Evolutionary conservation across 495 filamentous ascomycete genomes (phyloP).

Genomic region (Penicillium diatomitis): DNA sequence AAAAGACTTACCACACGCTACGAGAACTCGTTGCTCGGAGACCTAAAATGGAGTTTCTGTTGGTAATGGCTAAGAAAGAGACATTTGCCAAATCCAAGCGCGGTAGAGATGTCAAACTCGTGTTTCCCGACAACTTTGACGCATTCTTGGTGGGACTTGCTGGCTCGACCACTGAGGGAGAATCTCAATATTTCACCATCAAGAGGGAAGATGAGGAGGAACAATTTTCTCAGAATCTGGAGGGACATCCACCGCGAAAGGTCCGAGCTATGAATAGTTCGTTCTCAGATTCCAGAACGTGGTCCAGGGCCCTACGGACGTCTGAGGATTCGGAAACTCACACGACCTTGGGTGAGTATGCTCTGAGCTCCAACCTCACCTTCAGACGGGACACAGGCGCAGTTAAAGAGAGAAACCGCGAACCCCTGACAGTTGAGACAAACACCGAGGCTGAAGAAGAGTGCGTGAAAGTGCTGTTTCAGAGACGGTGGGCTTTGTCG

Average conservation of each 20-base stretch:
- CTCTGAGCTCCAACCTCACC: too few species aligned
- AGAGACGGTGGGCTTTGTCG: neutral
- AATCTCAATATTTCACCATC: too few species aligned
- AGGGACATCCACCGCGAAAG: too few species aligned
- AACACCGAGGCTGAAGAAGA: neutral
- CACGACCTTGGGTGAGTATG: too few species aligned
- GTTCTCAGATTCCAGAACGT: too few species aligned
- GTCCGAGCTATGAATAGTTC: too few species aligned
- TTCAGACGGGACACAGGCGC: neutral
- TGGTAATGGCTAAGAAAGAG: slow-evolving; percentile 9
- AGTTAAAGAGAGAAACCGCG: neutral
- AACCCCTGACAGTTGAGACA: neutral
- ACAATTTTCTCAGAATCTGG: too few species aligned
- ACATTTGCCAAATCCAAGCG: slow-evolving; percentile 7
- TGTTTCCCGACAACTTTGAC: slow-evolving; percentile 5
- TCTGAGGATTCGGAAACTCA: too few species aligned
- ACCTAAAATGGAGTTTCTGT: slow-evolving; percentile 6
- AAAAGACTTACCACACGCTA: slow-evolving; percentile 2
- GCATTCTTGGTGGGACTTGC: neutral
- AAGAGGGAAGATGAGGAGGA: too few species aligned
- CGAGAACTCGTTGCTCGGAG: neutral
- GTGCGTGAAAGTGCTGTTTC: neutral
- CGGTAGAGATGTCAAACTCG: neutral
- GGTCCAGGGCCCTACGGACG: too few species aligned
- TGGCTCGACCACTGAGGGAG: neutral